Evolutionary conservation across 805 yeast genomes (phyloP).

Genomic region (Ogataea degrootiae): DNA sequence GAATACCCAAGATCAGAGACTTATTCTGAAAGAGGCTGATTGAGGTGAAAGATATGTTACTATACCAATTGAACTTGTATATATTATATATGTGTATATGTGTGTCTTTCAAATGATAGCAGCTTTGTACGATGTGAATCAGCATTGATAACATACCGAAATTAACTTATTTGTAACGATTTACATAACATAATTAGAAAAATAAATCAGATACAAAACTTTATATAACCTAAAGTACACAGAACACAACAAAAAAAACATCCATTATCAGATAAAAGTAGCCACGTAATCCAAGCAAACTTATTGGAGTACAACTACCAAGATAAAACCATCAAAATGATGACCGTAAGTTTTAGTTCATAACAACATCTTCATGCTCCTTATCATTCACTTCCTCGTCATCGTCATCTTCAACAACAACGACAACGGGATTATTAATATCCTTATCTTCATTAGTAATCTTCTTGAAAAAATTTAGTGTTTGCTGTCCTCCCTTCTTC

Average conservation of each 20-base stretch:
- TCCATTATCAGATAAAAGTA: too few species aligned
- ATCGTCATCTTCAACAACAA: background rate
- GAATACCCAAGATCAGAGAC: constrained; percentile 29
- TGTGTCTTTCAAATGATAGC: too few species aligned
- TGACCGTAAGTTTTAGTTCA: background rate
- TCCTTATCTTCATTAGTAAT: background rate
- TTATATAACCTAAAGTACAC: too few species aligned
- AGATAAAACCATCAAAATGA: too few species aligned
- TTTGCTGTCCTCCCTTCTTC: constrained; percentile 12
- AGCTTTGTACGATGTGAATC: too few species aligned
- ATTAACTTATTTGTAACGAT: background rate
- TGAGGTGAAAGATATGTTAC: background rate
- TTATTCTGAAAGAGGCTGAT: constrained; percentile 30
- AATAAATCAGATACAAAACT: too few species aligned
- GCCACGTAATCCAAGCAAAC: too few species aligned
- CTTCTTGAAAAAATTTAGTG: constrained; percentile 10
- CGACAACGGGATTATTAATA: background rate
- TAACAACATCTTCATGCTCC: constrained; percentile 3
- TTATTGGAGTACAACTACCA: too few species aligned
- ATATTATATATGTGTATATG: too few species aligned
- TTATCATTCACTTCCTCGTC: background rate
- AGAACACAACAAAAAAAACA: too few species aligned
- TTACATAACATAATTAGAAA: background rate
- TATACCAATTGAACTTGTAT: too few species aligned
- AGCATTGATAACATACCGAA: too few species aligned